Evolutionary conservation across 169 alveolate species (phyloP), one percentile per base, ranked within the genome.

Genomic region (Babesia divergens): DNA sequence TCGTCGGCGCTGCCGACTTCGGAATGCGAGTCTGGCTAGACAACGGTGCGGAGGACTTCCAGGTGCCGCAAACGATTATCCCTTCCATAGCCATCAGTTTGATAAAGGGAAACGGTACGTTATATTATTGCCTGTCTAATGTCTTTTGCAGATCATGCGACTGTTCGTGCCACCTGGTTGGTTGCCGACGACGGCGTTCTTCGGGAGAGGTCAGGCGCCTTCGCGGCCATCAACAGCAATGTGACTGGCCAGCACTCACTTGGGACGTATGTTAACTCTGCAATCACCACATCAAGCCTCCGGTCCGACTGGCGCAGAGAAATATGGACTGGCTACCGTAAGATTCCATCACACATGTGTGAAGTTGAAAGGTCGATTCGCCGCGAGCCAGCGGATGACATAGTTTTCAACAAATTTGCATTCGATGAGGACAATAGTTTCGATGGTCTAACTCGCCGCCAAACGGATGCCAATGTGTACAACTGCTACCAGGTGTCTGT

Each of bases 401-500:
- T 62, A 7, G 37, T 29, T 32, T 72, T 72, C 42, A 72, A 72
- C 65, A 44, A 58, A 60, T 56, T 34, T 20, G 38, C 35, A 2
- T 51, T 75, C 38, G 70, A 42, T 18, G 81, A 42, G 16, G 60
- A 51, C 13, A 51, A 24, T 9, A 11, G 53, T 18, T 75, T 47
- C 59, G 38, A 65, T 20, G 85, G 85, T 18, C 72, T 75, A n/a
- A 28, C 55, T 22, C 24, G 31, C 46, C 35, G 47, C 8, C 52
- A 65, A 26, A 31, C 40, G 35, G 43, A 62, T 50, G 50, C 77
- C 28, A 40, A 74, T 14, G 54, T 65, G 28, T 87, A 71, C 54
- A 79, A 83, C 68, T 87, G 93, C 67, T 87, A 47, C 82, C 83
- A 67, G 62, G 85, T 87, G 18, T 43, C 89, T 22, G 75, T 80